Percentiles rank a stretch among this genome's conserved stretches.
phyloP scores from a whole-genome alignment of 129 eudicot genomes.

The Sambucus nigra region DNA sequence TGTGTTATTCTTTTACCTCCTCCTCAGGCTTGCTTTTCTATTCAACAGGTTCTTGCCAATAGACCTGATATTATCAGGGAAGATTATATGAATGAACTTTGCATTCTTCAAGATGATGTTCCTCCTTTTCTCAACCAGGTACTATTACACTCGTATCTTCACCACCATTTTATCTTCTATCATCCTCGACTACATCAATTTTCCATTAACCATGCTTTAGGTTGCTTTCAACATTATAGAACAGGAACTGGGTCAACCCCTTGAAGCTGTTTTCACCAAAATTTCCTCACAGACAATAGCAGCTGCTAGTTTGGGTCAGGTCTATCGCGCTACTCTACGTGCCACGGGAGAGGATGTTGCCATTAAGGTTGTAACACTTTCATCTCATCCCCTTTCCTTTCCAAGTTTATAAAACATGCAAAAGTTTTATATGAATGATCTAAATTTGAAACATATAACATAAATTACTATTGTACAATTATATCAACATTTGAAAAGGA shows the following conservation, averaged over 20 bases:
- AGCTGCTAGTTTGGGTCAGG: constrained; percentile 99
- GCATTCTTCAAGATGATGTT: constrained; percentile 98
- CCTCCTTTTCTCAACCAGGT: constrained; percentile 97
- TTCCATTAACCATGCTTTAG: constrained; percentile 40
- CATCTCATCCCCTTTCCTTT: constrained; percentile 5
- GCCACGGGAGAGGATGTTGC: constrained; percentile 96
- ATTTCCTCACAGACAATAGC: constrained; percentile 93
- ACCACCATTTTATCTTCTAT: constrained; percentile 2
- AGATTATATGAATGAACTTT: constrained; percentile 98
- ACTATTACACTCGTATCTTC: constrained; percentile 14
- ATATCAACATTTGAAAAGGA: too few relatives aligned
- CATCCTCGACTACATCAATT: constrained; percentile 3
- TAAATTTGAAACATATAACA: too few relatives aligned
- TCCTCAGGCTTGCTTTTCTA: not conserved
- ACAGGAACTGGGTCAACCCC: constrained; percentile 96
- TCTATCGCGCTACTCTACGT: constrained; percentile 93
- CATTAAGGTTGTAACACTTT: constrained; percentile 51
- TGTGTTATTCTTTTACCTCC: not conserved
- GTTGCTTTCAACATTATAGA: constrained; percentile 97
- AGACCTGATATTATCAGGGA: constrained; percentile 98
- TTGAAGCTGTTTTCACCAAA: constrained; percentile 87
- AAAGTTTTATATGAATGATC: too few relatives aligned
- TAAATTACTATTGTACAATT: too few relatives aligned
- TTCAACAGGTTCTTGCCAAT: constrained; percentile 83
- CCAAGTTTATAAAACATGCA: not conserved